Percentiles rank a stretch among this genome's conserved stretches.
phyloP scores from a whole-genome alignment of 345 rosid species.

The Gossypium rotundifolium region DNA sequence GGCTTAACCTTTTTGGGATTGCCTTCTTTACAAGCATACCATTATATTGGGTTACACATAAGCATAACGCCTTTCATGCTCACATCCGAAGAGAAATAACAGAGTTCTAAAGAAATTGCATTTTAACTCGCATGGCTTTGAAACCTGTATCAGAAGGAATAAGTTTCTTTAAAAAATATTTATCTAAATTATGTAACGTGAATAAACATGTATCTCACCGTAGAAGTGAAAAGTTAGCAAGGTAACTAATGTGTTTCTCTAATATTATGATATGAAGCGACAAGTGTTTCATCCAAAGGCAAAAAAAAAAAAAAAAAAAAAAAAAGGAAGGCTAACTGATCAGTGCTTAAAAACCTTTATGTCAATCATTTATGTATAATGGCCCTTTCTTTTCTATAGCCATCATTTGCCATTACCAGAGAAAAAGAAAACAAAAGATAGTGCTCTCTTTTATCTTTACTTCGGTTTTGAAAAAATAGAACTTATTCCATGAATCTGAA shows the following conservation, averaged over 20 bases:
- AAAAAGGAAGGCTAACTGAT: not conserved
- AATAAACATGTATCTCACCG: not conserved
- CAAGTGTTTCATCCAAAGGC: not conserved
- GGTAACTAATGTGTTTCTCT: not conserved
- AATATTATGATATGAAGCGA: constrained; percentile 1
- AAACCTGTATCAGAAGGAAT: not conserved
- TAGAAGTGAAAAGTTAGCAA: not conserved
- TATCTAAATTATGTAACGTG: not conserved
- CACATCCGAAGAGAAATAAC: not conserved
- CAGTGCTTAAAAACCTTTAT: constrained; percentile 2
- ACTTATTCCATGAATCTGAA: not conserved
- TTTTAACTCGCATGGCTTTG: not conserved
- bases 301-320: no score
- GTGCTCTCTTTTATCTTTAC: not conserved
- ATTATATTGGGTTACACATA: constrained; percentile 8
- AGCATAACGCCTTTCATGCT: constrained; percentile 6
- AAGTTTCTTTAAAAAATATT: not conserved
- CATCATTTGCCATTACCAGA: constrained; percentile 15
- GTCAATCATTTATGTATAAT: constrained; percentile 33
- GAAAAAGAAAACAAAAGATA: not conserved
- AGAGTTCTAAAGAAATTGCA: not conserved
- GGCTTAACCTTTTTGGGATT: constrained; percentile 20
- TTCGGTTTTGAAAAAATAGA: not conserved
- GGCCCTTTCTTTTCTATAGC: constrained; percentile 7
- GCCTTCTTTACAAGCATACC: constrained; percentile 34